Conservation (phyloP, 805 yeast genomes). For the Scheffersomyces spartinae region DNA sequence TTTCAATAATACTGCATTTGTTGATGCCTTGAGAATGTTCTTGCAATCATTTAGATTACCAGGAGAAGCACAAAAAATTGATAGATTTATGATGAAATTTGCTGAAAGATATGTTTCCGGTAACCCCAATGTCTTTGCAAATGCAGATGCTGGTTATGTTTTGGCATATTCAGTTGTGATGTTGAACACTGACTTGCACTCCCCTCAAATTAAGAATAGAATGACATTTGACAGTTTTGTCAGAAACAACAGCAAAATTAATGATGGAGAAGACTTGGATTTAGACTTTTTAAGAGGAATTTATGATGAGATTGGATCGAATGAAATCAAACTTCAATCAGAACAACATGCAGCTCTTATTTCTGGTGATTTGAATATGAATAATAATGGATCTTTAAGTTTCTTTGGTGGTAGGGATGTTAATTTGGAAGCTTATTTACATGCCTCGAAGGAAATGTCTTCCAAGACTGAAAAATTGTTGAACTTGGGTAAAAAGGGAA, state of each 20-base stretch:
- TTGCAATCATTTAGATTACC: constrained; percentile 88
- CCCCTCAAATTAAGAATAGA: constrained; percentile 70
- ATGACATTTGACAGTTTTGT: constrained; percentile 87
- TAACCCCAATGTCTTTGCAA: constrained; percentile 78
- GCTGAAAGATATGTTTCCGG: constrained; percentile 87
- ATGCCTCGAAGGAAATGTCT: constrained; percentile 87
- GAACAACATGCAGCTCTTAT: constrained; percentile 90
- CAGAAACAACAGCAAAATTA: constrained; percentile 81
- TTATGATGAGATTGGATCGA: constrained; percentile 63
- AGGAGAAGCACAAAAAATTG: constrained; percentile 97
- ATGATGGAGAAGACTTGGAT: constrained; percentile 80
- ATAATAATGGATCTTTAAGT: constrained; percentile 20
- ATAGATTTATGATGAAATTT: constrained; percentile 91
- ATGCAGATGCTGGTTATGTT: constrained; percentile 90
- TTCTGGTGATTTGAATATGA: constrained; percentile 39
- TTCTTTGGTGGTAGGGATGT: constrained; percentile 62
- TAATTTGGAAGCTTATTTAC: constrained; percentile 74
- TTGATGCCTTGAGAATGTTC: constrained; percentile 75
- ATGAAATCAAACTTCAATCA: constrained; percentile 84
- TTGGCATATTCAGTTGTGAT: constrained; percentile 84
- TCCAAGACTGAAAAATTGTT: constrained; percentile 80
- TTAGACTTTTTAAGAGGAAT: constrained; percentile 57
- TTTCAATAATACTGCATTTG: constrained; percentile 56
- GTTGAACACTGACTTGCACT: constrained; percentile 92
- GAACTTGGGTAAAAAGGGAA: constrained; percentile 41